Conservation (phyloP, 2,329 filamentous ascomycete species). For the Podosphaera xanthii region DNA sequence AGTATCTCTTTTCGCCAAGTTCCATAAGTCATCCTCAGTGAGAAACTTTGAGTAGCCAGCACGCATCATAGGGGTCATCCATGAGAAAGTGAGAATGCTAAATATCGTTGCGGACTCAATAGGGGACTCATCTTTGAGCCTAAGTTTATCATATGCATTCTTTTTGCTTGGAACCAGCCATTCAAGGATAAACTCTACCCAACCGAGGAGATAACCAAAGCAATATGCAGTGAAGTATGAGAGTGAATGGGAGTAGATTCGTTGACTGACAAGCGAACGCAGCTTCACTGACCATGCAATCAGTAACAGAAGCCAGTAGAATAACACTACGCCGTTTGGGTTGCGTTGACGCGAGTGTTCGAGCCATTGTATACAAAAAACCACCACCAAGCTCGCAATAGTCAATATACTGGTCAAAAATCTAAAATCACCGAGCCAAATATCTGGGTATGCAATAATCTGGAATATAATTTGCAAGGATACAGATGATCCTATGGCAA, state of each 20-base stretch:
- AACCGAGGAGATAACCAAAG: conserved; percentile 32
- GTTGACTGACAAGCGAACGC: conserved; percentile 40
- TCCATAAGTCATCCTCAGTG: conserved; percentile 92
- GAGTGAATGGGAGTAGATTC: conserved; percentile 29
- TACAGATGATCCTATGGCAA: conserved; percentile 31
- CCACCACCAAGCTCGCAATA: conserved; percentile 35
- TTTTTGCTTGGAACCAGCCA: conserved; percentile 47
- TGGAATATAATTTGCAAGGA: conserved; percentile 39
- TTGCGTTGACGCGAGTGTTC: conserved; percentile 48
- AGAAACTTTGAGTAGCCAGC: conserved; percentile 79
- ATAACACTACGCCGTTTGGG: conserved; percentile 46
- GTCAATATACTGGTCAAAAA: conserved; percentile 48
- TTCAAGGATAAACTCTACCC: conserved; percentile 40
- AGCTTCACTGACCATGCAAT: conserved; percentile 43
- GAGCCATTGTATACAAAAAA: conserved; percentile 42
- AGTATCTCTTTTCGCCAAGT: conserved; percentile 56
- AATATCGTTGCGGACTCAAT: conserved; percentile 84
- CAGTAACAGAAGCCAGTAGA: conserved; percentile 51
- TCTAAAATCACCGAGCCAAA: conserved; percentile 42
- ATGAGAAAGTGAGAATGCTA: conserved; percentile 79
- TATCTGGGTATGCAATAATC: conserved; percentile 30
- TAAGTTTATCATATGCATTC: conserved; percentile 44
- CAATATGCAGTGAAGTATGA: conserved; percentile 42
- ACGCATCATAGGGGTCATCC: conserved; percentile 98
- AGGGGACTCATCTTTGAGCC: conserved; percentile 44